Evolutionary conservation across 345 rosid genomes (phyloP).

Genomic region (Hirschfeldia incana): DNA sequence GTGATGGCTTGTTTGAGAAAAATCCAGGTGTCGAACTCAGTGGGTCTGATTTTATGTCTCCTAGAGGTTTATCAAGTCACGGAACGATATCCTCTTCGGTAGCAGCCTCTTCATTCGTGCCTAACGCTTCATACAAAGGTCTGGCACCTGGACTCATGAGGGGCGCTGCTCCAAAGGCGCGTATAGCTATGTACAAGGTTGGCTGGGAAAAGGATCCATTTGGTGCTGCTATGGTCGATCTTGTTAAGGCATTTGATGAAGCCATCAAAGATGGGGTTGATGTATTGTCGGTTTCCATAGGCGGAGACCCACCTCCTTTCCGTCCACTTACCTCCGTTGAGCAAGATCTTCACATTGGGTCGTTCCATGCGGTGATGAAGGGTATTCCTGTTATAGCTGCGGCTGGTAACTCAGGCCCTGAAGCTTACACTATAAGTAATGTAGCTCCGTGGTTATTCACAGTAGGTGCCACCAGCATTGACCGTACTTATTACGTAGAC

Average conservation of each 20-base stretch:
- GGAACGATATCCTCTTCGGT: conserved; percentile 32
- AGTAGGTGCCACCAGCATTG: conserved; percentile 22
- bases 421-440: conserved; percentile 3
- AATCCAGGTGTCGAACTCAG: background rate
- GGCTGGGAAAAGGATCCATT: background rate
- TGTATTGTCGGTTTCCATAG: conserved; percentile 26
- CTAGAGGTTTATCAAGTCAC: conserved; percentile 31
- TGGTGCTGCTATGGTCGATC: background rate
- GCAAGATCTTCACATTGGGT: background rate
- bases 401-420: background rate
- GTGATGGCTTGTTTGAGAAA: conserved; percentile 14
- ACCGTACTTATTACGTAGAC: conserved; percentile 16
- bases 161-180: conserved; percentile 50
- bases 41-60: conserved; percentile 33
- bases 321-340: background rate
- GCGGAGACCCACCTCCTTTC: background rate
- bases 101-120: conserved; percentile 39
- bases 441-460: conserved; percentile 27
- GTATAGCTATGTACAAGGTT: conserved; percentile 49
- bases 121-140: conserved; percentile 40
- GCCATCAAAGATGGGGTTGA: conserved; percentile 35
- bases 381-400: conserved; percentile 19
- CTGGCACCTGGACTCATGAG: conserved; percentile 43
- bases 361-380: conserved; percentile 19
- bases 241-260: conserved; percentile 24